A percentile compares a stretch with the other conserved stretches of the same genome.
Evolutionary conservation across 352 stramenopile genomes (phyloP).

Genomic region (Phytopythium ostracodes): DNA sequence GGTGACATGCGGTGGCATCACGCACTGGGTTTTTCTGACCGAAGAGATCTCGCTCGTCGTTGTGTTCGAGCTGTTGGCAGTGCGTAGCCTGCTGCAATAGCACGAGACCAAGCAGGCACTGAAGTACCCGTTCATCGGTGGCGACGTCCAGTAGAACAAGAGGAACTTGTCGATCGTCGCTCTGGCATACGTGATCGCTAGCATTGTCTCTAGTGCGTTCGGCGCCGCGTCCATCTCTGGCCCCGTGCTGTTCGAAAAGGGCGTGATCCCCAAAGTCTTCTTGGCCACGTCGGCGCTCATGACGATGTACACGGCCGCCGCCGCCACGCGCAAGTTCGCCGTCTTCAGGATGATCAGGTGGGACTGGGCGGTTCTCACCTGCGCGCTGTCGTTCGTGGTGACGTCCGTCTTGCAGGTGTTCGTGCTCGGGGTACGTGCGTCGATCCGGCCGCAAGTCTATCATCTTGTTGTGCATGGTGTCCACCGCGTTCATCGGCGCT

Average conservation of each 20-base stretch:
- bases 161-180: background rate
- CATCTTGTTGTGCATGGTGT: slow-evolving; percentile 47
- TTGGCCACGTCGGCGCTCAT: slow-evolving; percentile 43
- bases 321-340: slow-evolving; percentile 38
- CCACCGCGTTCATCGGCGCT: slow-evolving; percentile 28
- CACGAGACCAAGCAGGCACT: slow-evolving; percentile 21
- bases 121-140: slow-evolving; percentile 25
- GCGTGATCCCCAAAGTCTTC: slow-evolving; percentile 45
- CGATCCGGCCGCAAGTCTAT: slow-evolving; percentile 41
- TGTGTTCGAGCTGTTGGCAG: slow-evolving; percentile 7
- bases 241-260: slow-evolving; percentile 56
- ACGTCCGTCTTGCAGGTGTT: slow-evolving; percentile 43
- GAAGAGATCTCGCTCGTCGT: too few species aligned
- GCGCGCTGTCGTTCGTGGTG: slow-evolving; percentile 37
- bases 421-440: slow-evolving; percentile 39
- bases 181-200: slow-evolving; percentile 20
- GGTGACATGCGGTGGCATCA: slow-evolving; percentile 20
- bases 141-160: slow-evolving; percentile 33
- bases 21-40: too few species aligned
- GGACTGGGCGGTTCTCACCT: slow-evolving; percentile 36
- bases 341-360: slow-evolving; percentile 46
- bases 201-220: slow-evolving; percentile 43
- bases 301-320: slow-evolving; percentile 44
- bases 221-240: slow-evolving; percentile 52
- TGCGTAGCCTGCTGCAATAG: slow-evolving; percentile 16